Base-by-base conservation (phyloP, 805 yeast species). In the Saccharomycopsis sp. region DNA sequence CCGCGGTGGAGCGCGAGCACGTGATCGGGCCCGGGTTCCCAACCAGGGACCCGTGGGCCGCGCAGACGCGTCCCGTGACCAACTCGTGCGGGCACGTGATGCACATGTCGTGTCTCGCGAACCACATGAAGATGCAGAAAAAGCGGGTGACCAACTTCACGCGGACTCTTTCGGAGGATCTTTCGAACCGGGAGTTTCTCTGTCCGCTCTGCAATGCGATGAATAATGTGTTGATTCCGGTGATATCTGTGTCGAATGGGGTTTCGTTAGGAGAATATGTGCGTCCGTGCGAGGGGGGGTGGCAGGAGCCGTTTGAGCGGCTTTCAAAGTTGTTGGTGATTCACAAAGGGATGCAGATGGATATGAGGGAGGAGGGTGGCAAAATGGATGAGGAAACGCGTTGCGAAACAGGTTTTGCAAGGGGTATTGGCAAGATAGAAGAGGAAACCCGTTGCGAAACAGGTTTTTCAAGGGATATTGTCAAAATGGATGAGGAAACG, bases 71-170 rank as follows among this genome's bases (percentile, higher is more conserved):
- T 57, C 68, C 79, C 5, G 78, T 85, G 0, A 75, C 85, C 2
- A 79, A 83, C 60, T 85, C 96, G 54, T 92, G 99, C 73, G 96
- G 97, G 1, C 99, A 92, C 71, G 95, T 96, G 1, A 86, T 92
- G 84, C 99, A 92, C 69, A 82, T 80, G 61, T 76, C 80, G 16
- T 92, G 99, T 67, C 86, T 85, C 65, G 70, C 81, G 55, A 82
- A 83, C 58, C 88, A 83, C 65, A 69, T 86, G 65, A 74, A 75
- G 34, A 79, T 84, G n/a, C 75, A 79, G 50, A 73, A 80, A 54
- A 70, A 76, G 4, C 77, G 85, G 15, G 82, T 80, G 64, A 81
- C 78, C 16, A 96, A 90, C 66, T 81, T 91, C 37, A 88, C 96
- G 0, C 77, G 96, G 66, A 89, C 91, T 53, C 75, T 84, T 3